Conservation (phyloP, 441 rosid species). For the Dalechampia spathulata region DNA sequence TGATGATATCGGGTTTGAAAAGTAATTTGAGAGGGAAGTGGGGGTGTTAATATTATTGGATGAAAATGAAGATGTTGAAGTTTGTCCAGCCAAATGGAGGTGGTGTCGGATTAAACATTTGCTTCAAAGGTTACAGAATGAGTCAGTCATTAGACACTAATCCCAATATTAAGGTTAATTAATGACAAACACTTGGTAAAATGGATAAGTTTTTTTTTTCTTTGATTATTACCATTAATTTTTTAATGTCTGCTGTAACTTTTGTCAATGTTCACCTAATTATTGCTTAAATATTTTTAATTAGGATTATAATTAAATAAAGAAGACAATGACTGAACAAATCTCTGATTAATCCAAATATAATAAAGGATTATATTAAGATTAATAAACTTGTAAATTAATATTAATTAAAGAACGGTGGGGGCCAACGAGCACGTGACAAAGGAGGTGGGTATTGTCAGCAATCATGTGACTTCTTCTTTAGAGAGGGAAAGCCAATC, state of each 20-base stretch:
- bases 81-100: not conserved
- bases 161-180: slow-evolving; percentile 25
- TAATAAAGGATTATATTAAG: not conserved
- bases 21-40: too few species aligned
- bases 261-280: not conserved
- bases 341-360: not conserved
- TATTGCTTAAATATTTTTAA: not conserved
- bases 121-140: not conserved
- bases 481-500: slow-evolving; percentile 5
- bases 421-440: slow-evolving; percentile 52
- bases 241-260: not conserved
- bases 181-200: slow-evolving; percentile 1
- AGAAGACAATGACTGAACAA: not conserved
- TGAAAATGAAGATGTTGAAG: not conserved
- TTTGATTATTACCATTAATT: not conserved
- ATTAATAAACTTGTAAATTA: not conserved
- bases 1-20: too few species aligned
- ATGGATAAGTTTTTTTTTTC: slow-evolving; percentile 29
- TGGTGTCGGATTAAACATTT: not conserved
- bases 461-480: slow-evolving; percentile 46
- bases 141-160: slow-evolving; percentile 15
- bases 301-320: not conserved
- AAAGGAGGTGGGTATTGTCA: slow-evolving; percentile 40
- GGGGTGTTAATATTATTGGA: too few species aligned
- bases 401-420: not conserved